Evolutionary conservation across 2,329 filamentous ascomycete genomes (phyloP), one percentile per base, ranked within the genome.

Genomic region (Pseudovirgaria hyperparasitica): DNA sequence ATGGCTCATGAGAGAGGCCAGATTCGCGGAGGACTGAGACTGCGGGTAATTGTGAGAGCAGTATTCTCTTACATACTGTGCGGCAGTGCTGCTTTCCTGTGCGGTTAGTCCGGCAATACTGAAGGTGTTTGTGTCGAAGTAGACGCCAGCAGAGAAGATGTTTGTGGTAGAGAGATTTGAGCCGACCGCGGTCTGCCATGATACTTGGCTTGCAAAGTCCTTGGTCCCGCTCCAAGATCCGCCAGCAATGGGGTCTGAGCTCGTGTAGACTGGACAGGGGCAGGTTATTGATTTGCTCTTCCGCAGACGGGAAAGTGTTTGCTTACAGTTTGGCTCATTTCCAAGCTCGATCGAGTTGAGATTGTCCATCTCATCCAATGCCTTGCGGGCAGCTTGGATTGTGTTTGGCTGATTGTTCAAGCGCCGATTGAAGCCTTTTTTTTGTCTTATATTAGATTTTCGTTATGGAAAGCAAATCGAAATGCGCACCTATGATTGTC

Each of bases 281-380:
- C 7, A 7, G 14, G 22, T 7, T 10, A 13, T 8, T 13, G 11
- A n/a, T 5, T 19, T 9, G 9, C 12, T 5, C 4, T 28, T 28
- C n/a, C 12, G 19, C 13, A 14, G 12, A 29, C 30, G 19, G 22
- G 27, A 21, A 28, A 30, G n/a, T 27, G 25, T 23, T 30, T 28
- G 14, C 24, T 33, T 38, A 67, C 65, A 68, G 34, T 70, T 63
- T 4, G 68, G 67, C 29, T 72, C 67, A 36, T 72, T 72, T 2
- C 67, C 67, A 2, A 72, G 49, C 38, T 72, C 67, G 18, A 72
- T 64, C 3, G 67, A 63, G 11, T 62, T 48, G 8, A 72, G 41
- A 33, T 68, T 71, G 4, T 33, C 36, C 37, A 70, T 63, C n/a
- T 50, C 40, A 2, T 36, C 37, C 7, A 60, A 52, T 1, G 60